These are phyloP conservation scores for Phytophthora gonapodyides DNA, from an alignment of 352 stramenopile genomes.

Conservation along the genomic window DNA sequence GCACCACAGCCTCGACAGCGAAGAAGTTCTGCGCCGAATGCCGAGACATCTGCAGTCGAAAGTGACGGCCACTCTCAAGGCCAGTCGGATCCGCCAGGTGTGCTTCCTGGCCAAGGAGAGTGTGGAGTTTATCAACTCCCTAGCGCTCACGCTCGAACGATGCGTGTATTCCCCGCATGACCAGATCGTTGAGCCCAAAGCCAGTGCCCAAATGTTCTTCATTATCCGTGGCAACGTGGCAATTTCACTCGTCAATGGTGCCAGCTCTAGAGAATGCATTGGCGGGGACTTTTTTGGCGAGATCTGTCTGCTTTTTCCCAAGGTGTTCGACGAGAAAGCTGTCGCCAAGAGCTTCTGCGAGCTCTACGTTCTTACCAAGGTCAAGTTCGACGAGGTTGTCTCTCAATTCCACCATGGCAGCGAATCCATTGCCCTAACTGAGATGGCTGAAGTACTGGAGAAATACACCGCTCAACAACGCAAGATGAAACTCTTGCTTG, in stretches of 20 bases:
- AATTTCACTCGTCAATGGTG: conserved; percentile 44
- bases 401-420: conserved; percentile 51
- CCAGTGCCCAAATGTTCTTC: conserved; percentile 72
- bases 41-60: conserved; percentile 58
- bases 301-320: conserved; percentile 46
- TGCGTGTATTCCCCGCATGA: conserved; percentile 57
- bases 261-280: conserved; percentile 47
- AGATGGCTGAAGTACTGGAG: conserved; percentile 49
- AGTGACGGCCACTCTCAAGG: conserved; percentile 59
- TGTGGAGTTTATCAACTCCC: conserved; percentile 61
- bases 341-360: conserved; percentile 75
- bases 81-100: conserved; percentile 57
- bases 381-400: conserved; percentile 53
- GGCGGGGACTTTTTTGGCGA: conserved; percentile 64
- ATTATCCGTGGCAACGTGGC: conserved; percentile 56
- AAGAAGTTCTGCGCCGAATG: conserved; percentile 53
- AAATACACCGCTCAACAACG: conserved; percentile 57
- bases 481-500: conserved; percentile 73
- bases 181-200: conserved; percentile 61
- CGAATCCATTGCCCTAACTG: conserved; percentile 25
- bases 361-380: conserved; percentile 66
- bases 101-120: conserved; percentile 70
- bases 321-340: conserved; percentile 61
- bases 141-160: conserved; percentile 48
- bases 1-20: conserved; percentile 58